Evolutionary conservation across 139 green algal genomes (phyloP), one percentile per base, ranked within the genome.

Genomic region (Chlorella sp.): DNA sequence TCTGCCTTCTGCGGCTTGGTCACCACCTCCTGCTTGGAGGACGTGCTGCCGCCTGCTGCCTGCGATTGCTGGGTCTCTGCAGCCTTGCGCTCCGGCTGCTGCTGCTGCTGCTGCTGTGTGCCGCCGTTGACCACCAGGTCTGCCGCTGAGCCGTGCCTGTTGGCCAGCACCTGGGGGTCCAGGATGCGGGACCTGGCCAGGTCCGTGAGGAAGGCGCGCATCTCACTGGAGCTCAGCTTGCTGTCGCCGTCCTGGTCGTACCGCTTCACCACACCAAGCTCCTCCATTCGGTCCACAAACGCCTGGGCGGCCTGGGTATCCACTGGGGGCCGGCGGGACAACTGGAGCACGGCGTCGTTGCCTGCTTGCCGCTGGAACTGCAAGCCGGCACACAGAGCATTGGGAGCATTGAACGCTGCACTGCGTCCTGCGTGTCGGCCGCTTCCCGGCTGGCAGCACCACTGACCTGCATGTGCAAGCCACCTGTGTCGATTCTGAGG

Each of bases 171-270:
- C 23, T 71, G 42, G 42, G 42, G 42, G 42, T 55, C 42, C 17
- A 55, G 42, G 10, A 55, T 27, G 6, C 32, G 2, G 5, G 27
- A 23, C 4, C 63, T 14, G 3, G 70, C 70, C n/a, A 75, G 59
- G 34, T 70, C 67, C 4, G 24, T 29, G 14, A 82, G 67, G 72
- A 82, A 70, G 3, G 6, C 22, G 2, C 72, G 35, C n/a, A 82
- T 73, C 61, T 82, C 77, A 6, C 66, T 61, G 0, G 70, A 20
- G 34, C n/a, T 65, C n/a, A 77, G 60, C 34, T 69, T 68, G 3
- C 26, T 29, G 35, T 77, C 67, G 0, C 17, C 32, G 29, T 82
- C 77, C 20, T 30, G 4, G 67, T 82, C 77, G 24, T 78, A 78
- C 61, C 42, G 42, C 17, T 55, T 10, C 42, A 55, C 10, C 10